A percentile compares a stretch with the other conserved stretches of the same genome.
Conservation (phyloP, 768 basidiomycete genomes). For the Phylloporus sp. region DNA sequence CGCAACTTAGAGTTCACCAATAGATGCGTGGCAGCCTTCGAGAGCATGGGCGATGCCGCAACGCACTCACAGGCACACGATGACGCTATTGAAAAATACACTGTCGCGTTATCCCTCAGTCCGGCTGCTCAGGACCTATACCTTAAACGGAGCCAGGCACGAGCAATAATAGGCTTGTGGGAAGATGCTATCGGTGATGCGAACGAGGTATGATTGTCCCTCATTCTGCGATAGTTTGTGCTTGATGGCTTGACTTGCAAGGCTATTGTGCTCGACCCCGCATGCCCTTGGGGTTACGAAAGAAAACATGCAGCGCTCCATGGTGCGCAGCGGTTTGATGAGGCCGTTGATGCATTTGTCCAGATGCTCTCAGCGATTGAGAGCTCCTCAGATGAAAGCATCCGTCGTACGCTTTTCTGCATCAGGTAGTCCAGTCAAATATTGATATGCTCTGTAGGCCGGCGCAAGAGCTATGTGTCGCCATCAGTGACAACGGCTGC, state of each 20-base stretch:
- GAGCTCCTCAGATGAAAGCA: background rate
- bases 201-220: conserved; percentile 3
- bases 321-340: conserved; percentile 3
- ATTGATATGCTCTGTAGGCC: background rate
- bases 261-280: conserved; percentile 5
- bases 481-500: background rate
- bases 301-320: conserved; percentile 8
- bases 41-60: conserved; percentile 12
- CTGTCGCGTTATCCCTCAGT: conserved; percentile 10
- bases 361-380: conserved; percentile 6
- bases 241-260: background rate
- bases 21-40: conserved; percentile 4
- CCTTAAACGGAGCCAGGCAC: conserved; percentile 15
- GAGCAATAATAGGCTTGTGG: conserved; percentile 7
- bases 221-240: background rate
- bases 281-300: conserved; percentile 5
- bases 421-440: no score
- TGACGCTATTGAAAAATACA: conserved; percentile 14
- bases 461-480: background rate
- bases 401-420: conserved; percentile 1
- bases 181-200: conserved; percentile 15
- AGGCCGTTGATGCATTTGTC: conserved; percentile 3
- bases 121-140: background rate
- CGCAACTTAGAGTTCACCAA: conserved; percentile 1
- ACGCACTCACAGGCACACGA: conserved; percentile 3